Conservation (phyloP, 2,329 filamentous ascomycete species). For the Magnaporthiopsis rhizophila region DNA sequence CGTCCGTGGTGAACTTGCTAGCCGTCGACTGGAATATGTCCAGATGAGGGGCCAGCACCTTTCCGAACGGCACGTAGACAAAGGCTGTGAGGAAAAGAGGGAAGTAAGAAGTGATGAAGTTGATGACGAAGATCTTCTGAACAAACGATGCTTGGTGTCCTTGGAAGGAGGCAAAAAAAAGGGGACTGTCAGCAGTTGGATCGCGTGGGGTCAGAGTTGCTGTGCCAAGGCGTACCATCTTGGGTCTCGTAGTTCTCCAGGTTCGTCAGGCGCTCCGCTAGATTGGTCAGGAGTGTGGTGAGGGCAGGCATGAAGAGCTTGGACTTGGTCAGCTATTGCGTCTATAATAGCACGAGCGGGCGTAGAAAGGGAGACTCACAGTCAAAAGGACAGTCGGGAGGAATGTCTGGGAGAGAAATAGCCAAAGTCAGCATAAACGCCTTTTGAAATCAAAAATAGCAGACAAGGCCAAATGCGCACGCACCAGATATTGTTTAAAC, state of each 20-base stretch:
- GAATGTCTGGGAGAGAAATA: constrained; percentile 52
- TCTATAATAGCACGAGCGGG: neutral
- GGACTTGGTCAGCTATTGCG: neutral
- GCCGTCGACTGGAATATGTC: constrained; percentile 72
- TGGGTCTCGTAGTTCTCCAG: constrained; percentile 90
- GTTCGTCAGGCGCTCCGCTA: constrained; percentile 70
- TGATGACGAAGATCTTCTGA: constrained; percentile 85
- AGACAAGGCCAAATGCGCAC: constrained; percentile 18
- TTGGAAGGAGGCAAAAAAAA: constrained; percentile 21
- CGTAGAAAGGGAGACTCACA: constrained; percentile 16
- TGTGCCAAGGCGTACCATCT: constrained; percentile 39
- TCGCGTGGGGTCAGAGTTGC: neutral
- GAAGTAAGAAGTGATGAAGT: constrained; percentile 74
- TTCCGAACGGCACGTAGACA: constrained; percentile 77
- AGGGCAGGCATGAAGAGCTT: constrained; percentile 64
- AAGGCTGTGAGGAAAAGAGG: constrained; percentile 71
- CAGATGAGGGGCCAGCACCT: constrained; percentile 74
- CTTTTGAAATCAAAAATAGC: too few species aligned
- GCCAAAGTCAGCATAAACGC: too few species aligned
- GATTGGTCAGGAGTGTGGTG: constrained; percentile 62
- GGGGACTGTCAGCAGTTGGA: neutral
- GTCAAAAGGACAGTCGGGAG: constrained; percentile 85
- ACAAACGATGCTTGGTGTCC: constrained; percentile 78
- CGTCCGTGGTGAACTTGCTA: constrained; percentile 64
- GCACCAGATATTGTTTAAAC: constrained; percentile 73